Conservation (phyloP, 2,329 filamentous ascomycete genomes). For the Xylariaceae sp. region DNA sequence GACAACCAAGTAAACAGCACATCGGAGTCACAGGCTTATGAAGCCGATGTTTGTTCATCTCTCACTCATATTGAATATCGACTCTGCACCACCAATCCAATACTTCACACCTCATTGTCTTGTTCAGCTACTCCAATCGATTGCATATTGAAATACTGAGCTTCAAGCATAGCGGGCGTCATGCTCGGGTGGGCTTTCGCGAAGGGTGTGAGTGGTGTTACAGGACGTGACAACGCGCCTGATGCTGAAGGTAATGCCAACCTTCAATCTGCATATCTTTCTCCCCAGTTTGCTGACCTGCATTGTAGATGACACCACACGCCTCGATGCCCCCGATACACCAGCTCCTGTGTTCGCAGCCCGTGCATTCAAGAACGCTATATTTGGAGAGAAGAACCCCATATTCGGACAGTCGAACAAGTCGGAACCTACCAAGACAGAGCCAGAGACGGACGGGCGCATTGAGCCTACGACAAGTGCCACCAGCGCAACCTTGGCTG, state of each 20-base stretch:
- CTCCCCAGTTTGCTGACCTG: constrained; percentile 2
- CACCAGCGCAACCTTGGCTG: constrained; percentile 25
- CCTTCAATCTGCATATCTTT: neutral
- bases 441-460: constrained; percentile 18
- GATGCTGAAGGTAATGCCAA: constrained; percentile 23
- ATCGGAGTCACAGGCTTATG: constrained; percentile 1
- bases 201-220: constrained; percentile 41
- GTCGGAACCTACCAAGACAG: constrained; percentile 31
- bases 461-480: constrained; percentile 26
- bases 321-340: constrained; percentile 60
- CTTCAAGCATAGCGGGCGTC: constrained; percentile 8
- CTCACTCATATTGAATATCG: neutral
- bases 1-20: constrained; percentile 14
- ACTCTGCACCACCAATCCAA: neutral
- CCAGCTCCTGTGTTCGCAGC: constrained; percentile 66
- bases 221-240: constrained; percentile 33
- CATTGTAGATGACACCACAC: constrained; percentile 42
- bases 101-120: neutral
- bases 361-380: constrained; percentile 60
- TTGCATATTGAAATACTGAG: neutral
- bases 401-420: constrained; percentile 58
- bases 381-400: constrained; percentile 58
- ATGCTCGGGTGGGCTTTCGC: constrained; percentile 63
- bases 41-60: neutral
- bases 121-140: neutral